Evolutionary conservation across 176 grass and related monocot genomes (phyloP).

Genomic region (Carex scoparia): DNA sequence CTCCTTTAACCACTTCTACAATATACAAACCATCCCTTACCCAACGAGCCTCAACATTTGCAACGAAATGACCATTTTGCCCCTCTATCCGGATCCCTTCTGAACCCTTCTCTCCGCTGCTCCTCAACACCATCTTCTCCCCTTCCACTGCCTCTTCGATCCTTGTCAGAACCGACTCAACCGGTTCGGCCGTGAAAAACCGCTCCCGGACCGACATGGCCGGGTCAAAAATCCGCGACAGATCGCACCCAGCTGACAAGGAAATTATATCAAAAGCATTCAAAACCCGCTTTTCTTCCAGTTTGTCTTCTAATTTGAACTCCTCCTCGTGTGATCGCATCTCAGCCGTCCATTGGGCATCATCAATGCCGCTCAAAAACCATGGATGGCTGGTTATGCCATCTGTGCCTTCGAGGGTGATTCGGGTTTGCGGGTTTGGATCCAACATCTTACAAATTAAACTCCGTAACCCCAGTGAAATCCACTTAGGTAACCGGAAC

Average conservation of each 20-base stretch:
- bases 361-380: constrained; percentile 45
- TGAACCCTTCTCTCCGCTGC: constrained; percentile 26
- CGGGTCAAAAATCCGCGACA: constrained; percentile 46
- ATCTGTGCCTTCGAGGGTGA: constrained; percentile 40
- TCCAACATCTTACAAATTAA: constrained; percentile 59
- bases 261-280: constrained; percentile 83
- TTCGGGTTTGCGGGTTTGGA: constrained; percentile 53
- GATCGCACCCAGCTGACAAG: constrained; percentile 55
- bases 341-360: constrained; percentile 6
- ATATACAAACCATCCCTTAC: constrained; percentile 41
- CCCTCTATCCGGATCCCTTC: constrained; percentile 32
- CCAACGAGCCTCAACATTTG: constrained; percentile 35
- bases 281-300: constrained; percentile 27
- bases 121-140: constrained; percentile 25
- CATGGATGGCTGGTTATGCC: constrained; percentile 51
- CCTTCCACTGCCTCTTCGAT: constrained; percentile 24
- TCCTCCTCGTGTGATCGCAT: constrained; percentile 36
- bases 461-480: constrained; percentile 48
- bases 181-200: constrained; percentile 36
- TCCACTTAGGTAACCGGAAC: constrained; percentile 70
- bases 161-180: constrained; percentile 24
- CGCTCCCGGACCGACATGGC: constrained; percentile 34
- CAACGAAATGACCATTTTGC: constrained; percentile 42
- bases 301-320: constrained; percentile 36
- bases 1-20: constrained; percentile 52